Conservation (phyloP, 768 basidiomycete species). For the Termitomyces sp. region DNA sequence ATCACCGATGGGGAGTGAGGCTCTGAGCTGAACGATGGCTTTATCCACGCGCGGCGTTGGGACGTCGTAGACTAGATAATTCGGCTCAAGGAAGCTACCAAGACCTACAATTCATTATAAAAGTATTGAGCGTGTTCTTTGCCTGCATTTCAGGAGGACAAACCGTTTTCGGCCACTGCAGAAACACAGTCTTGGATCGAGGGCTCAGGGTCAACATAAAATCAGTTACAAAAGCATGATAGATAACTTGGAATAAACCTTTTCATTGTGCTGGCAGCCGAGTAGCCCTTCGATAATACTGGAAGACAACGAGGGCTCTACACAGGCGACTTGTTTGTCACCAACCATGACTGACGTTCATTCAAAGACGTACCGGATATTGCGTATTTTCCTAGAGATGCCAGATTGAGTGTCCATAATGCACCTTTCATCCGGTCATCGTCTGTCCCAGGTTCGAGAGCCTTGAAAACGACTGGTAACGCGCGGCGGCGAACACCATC, state of each 20-base stretch:
- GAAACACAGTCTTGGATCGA: slow-evolving; percentile 73
- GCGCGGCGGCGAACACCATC: slow-evolving; percentile 66
- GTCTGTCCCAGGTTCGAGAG: slow-evolving; percentile 63
- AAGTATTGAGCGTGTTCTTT: not conserved
- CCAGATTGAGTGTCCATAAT: slow-evolving; percentile 67
- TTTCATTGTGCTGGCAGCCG: slow-evolving; percentile 77
- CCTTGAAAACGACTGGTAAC: slow-evolving; percentile 50
- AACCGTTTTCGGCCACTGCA: slow-evolving; percentile 59
- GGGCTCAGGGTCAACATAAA: slow-evolving; percentile 33
- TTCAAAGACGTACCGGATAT: slow-evolving; percentile 30
- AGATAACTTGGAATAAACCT: slow-evolving; percentile 34
- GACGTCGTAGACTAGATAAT: slow-evolving; percentile 47
- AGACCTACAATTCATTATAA: slow-evolving; percentile 37
- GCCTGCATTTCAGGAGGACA: slow-evolving; percentile 11
- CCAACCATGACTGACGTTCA: not conserved
- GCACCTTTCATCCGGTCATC: slow-evolving; percentile 94
- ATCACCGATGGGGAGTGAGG: slow-evolving; percentile 20
- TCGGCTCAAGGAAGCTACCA: slow-evolving; percentile 56
- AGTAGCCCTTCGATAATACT: slow-evolving; percentile 60
- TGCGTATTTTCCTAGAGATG: slow-evolving; percentile 57
- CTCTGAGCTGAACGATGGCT: slow-evolving; percentile 32
- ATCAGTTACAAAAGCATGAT: not conserved
- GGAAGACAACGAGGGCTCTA: slow-evolving; percentile 61
- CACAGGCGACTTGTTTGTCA: slow-evolving; percentile 4
- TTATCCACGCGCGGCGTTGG: slow-evolving; percentile 34